Evolutionary conservation across 2,329 filamentous ascomycete genomes (phyloP).

Genomic region (Teratosphaeria nubilosa): DNA sequence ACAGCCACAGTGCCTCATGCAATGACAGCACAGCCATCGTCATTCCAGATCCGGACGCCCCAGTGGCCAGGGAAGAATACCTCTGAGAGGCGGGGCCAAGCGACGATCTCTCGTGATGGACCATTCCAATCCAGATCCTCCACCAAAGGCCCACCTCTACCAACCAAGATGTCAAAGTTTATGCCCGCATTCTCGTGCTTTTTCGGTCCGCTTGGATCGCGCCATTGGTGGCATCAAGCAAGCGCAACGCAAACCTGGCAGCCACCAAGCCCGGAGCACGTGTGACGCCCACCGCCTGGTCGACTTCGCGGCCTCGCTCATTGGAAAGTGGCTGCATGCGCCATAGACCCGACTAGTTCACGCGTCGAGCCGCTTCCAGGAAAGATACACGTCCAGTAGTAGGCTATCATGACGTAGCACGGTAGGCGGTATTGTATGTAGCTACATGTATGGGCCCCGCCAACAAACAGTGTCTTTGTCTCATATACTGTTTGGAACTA

Average conservation of each 20-base stretch:
- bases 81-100: not conserved
- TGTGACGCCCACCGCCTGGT: not conserved
- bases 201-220: not conserved
- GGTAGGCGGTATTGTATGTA: not conserved
- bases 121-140: not conserved
- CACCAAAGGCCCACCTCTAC: too few relatives aligned
- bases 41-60: not conserved
- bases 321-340: not conserved
- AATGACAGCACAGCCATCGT: not conserved
- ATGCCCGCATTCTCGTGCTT: not conserved
- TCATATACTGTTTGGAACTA: not conserved
- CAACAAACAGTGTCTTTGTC: not conserved
- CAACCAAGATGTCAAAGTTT: not conserved
- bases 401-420: not conserved
- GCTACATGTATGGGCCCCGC: not conserved
- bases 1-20: not conserved
- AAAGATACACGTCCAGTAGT: not conserved
- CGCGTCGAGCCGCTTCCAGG: not conserved
- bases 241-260: not conserved
- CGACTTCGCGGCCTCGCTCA: not conserved
- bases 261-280: not conserved
- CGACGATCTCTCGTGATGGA: not conserved
- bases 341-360: not conserved
- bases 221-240: not conserved
- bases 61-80: not conserved